A percentile compares a stretch with the other conserved stretches of the same genome.
phyloP scores from a whole-genome alignment of 1,139 yeast genomes.

The Yamadazyma sp. region DNA sequence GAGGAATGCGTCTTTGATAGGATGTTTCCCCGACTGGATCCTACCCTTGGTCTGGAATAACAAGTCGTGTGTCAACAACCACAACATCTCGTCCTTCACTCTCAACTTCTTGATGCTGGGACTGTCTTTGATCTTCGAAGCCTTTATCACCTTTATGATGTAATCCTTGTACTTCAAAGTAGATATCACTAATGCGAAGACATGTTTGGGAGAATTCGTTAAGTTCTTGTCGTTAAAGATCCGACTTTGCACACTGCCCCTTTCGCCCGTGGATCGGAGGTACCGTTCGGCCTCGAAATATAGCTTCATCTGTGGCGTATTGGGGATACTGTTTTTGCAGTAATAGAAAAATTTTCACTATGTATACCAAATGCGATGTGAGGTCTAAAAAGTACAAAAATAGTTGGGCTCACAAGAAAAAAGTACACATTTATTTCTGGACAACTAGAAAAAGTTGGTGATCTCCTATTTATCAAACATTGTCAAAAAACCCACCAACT shows the following conservation, averaged over 20 bases:
- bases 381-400: too few relatives aligned
- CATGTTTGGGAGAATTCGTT: slow-evolving; percentile 63
- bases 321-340: background rate
- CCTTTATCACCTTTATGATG: slow-evolving; percentile 60
- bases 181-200: slow-evolving; percentile 79
- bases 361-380: background rate
- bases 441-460: too few relatives aligned
- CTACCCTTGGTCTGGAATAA: slow-evolving; percentile 75
- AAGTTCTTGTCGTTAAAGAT: slow-evolving; percentile 52
- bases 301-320: slow-evolving; percentile 45
- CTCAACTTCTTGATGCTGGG: slow-evolving; percentile 34
- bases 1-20: slow-evolving; percentile 78
- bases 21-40: slow-evolving; percentile 87
- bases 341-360: background rate
- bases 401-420: background rate
- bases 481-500: too few relatives aligned
- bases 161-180: slow-evolving; percentile 69
- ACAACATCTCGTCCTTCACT: slow-evolving; percentile 48
- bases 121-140: slow-evolving; percentile 58
- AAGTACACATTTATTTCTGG: too few relatives aligned
- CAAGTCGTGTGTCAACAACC: slow-evolving; percentile 77
- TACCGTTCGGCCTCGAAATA: slow-evolving; percentile 63
- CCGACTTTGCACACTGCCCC: slow-evolving; percentile 59
- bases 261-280: slow-evolving; percentile 17
- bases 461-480: too few relatives aligned